Conservation (phyloP, 2,329 filamentous ascomycete genomes). For the Penicillium sp. region DNA sequence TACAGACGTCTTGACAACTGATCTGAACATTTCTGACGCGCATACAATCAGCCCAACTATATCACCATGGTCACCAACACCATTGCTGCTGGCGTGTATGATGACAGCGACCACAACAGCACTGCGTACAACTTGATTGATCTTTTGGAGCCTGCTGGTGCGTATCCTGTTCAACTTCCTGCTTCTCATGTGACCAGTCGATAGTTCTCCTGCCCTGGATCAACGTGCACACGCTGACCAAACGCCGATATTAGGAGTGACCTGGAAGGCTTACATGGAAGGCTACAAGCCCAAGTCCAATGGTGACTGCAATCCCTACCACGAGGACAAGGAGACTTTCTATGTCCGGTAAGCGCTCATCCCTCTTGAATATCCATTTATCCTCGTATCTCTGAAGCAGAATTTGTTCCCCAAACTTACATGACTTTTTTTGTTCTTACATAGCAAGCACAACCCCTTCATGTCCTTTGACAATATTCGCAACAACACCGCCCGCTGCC, state of each 20-base stretch:
- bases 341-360: not conserved
- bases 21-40: too few species aligned
- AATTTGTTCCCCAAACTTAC: too few species aligned
- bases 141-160: not conserved
- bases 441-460: conserved; percentile 13
- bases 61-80: conserved; percentile 11
- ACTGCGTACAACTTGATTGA: not conserved
- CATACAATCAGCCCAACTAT: conserved; percentile 7
- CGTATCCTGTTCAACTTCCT: not conserved
- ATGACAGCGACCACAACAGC: not conserved
- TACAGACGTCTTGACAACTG: not conserved
- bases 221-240: too few species aligned
- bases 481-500: conserved; percentile 10
- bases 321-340: not conserved
- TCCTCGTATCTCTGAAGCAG: too few species aligned
- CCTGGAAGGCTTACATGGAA: not conserved
- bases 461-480: conserved; percentile 15
- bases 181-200: too few species aligned
- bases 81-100: conserved; percentile 7
- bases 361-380: not conserved
- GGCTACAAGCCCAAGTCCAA: not conserved
- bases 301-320: not conserved
- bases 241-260: not conserved
- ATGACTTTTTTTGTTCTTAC: not conserved
- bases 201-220: too few species aligned